A percentile compares a stretch with the other conserved stretches of the same genome.
These are phyloP conservation scores for Pythium aristosporum DNA, from an alignment of 352 stramenopile species.

Conservation along the genomic window DNA sequence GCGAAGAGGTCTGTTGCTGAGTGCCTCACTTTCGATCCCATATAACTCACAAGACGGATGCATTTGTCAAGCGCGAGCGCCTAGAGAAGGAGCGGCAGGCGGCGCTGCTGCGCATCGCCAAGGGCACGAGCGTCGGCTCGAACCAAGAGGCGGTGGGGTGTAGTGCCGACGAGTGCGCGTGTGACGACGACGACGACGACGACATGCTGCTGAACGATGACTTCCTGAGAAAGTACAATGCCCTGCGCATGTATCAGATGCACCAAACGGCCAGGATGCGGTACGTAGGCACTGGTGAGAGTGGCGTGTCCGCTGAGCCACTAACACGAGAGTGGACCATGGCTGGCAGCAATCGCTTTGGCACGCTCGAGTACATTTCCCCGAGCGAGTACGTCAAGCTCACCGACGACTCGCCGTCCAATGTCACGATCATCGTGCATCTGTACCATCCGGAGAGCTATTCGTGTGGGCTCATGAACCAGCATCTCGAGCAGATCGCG, in stretches of 20 bases:
- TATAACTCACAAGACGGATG: neutral
- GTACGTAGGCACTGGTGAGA: slow-evolving; percentile 5
- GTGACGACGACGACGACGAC: slow-evolving; percentile 44
- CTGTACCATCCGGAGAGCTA: slow-evolving; percentile 75
- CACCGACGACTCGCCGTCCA: slow-evolving; percentile 25
- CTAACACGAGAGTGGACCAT: neutral
- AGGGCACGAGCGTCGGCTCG: slow-evolving; percentile 32
- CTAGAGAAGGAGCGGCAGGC: slow-evolving; percentile 51
- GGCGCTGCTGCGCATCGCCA: slow-evolving; percentile 62
- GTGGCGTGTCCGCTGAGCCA: neutral
- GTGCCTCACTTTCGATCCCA: neutral
- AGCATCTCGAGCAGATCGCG: slow-evolving; percentile 57
- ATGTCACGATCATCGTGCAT: slow-evolving; percentile 48
- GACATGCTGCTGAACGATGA: slow-evolving; percentile 51
- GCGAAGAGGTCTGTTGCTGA: slow-evolving; percentile 41
- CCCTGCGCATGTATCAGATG: slow-evolving; percentile 67
- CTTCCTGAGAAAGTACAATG: slow-evolving; percentile 61
- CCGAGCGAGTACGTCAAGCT: slow-evolving; percentile 60
- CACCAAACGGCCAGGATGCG: slow-evolving; percentile 33
- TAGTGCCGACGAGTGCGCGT: slow-evolving; percentile 21
- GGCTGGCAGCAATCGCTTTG: slow-evolving; percentile 38
- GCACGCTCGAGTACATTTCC: slow-evolving; percentile 54
- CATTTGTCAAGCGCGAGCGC: slow-evolving; percentile 31
- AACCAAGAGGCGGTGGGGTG: slow-evolving; percentile 6
- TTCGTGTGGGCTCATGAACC: slow-evolving; percentile 67